Base-by-base conservation (phyloP, 2,329 filamentous ascomycete species). In the Pseudocercospora eumusae region DNA sequence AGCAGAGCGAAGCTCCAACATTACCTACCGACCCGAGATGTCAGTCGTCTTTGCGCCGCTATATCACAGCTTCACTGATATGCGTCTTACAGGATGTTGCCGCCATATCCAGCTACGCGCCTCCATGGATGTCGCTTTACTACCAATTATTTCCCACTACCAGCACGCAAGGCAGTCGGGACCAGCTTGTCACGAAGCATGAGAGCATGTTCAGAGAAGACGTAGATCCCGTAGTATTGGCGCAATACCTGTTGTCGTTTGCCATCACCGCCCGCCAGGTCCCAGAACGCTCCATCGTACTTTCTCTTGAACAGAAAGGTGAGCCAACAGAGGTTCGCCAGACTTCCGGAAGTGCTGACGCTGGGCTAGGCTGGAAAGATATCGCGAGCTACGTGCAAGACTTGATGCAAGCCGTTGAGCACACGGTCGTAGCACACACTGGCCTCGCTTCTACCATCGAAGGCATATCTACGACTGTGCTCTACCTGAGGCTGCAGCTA, bases 401-500 rank as follows among this genome's bases (percentile, higher is more conserved):
- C 10, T 68, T 75, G 6, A 68, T 69, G 31, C 66, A 70, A 1
- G 62, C 65, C 7, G 66, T 75, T 7, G 70, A 74, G n/a, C 64
- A 57, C 27, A 67, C 64, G 1, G 68, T 75, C 11, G 56, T 74
- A n/a, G 66, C 67, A 13, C 71, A 77, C 59, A 70, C 75, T 59
- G 70, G 67, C 2, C 58, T 75, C 9, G 61, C 75, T 33, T 69
- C 70, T n/a, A 75, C 73, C n/a, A 47, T 72, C 15, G 62, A 73
- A 3, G 74, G 74, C 2, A 64, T 75, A 28, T 71, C 71, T 33
- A 73, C 73, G 55, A 72, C 68, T 1, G 56, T 78, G 21, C 69
- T 76, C 27, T 76, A 72, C 59, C 57, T 74, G 28, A 70, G 76
- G 61, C 69, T 78, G 73, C 77, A 65, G 70, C 75, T 66, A 56